Conservation (phyloP, 1,284 basidiomycete genomes). For the Porodaedalea pini region DNA sequence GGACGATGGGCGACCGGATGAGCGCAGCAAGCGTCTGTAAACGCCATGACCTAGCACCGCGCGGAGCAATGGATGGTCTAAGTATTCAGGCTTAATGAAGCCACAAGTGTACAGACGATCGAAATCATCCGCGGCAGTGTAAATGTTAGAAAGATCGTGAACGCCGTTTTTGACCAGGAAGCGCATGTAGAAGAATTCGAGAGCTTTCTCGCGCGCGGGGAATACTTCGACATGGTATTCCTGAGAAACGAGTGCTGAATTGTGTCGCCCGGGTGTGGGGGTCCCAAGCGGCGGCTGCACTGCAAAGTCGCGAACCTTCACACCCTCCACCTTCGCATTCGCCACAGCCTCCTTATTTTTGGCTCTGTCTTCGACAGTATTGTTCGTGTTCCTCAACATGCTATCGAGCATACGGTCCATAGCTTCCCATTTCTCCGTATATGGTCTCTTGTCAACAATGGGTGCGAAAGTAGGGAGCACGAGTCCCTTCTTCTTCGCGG, state of each 20-base stretch:
- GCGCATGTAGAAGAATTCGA: not conserved
- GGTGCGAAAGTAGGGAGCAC: too few species aligned
- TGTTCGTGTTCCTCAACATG: too few species aligned
- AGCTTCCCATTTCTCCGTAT: too few species aligned
- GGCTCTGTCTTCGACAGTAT: not conserved
- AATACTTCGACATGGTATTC: not conserved
- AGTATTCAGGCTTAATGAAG: not conserved
- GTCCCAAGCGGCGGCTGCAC: not conserved
- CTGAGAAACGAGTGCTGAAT: not conserved
- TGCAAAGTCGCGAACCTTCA: slow-evolving; percentile 1
- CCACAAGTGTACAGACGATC: not conserved
- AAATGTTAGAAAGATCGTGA: not conserved
- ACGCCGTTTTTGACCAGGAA: not conserved
- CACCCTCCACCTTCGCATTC: not conserved
- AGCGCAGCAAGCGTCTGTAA: not conserved
- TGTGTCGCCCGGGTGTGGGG: not conserved
- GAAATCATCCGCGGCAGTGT: not conserved
- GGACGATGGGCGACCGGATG: not conserved
- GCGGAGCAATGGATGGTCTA: not conserved
- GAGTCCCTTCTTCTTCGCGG: too few species aligned
- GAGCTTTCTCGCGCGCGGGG: not conserved
- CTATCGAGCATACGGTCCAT: too few species aligned
- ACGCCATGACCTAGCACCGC: not conserved
- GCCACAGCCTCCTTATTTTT: not conserved
- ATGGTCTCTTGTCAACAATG: too few species aligned